Percentiles rank a stretch among this genome's conserved stretches.
phyloP scores from a whole-genome alignment of 2,329 filamentous ascomycete species.

The Gliomastix tumulicola region DNA sequence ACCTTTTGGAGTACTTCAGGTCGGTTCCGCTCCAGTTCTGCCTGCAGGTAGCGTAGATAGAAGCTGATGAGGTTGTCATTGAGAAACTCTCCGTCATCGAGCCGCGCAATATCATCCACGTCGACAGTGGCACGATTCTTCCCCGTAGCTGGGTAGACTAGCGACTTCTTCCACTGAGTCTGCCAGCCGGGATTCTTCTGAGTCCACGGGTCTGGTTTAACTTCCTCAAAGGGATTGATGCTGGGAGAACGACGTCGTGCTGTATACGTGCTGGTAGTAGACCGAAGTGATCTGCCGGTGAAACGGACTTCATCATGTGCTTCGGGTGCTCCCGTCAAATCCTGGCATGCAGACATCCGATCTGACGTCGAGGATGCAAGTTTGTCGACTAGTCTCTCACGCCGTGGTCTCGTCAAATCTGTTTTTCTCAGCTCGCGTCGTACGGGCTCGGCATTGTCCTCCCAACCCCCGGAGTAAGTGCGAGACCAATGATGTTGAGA shows the following conservation, averaged over 20 bases:
- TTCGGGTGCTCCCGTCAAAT: too few relatives aligned
- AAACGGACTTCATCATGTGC: too few relatives aligned
- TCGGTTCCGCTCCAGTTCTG: slow-evolving; percentile 45
- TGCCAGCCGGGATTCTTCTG: slow-evolving; percentile 42
- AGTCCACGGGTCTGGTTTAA: slow-evolving; percentile 40
- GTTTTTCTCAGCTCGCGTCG: not conserved
- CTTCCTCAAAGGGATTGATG: not conserved
- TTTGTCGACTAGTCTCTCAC: too few relatives aligned
- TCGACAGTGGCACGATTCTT: slow-evolving; percentile 60
- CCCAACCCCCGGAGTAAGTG: too few relatives aligned
- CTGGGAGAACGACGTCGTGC: not conserved
- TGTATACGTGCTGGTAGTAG: not conserved
- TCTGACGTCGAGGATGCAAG: too few relatives aligned
- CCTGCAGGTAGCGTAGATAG: slow-evolving; percentile 70
- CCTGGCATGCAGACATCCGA: too few relatives aligned
- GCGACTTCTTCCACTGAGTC: slow-evolving; percentile 45
- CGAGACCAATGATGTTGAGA: too few relatives aligned
- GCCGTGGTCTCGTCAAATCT: not conserved
- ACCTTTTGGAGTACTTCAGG: slow-evolving; percentile 56
- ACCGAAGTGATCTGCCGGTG: not conserved
- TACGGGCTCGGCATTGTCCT: too few relatives aligned
- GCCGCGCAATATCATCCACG: slow-evolving; percentile 63
- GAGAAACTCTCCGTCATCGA: slow-evolving; percentile 79
- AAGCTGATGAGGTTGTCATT: slow-evolving; percentile 93
- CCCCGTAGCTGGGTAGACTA: slow-evolving; percentile 54